These are phyloP conservation scores for Dentipellis sp. DNA, from an alignment of 768 basidiomycete genomes.

Conservation along the genomic window DNA sequence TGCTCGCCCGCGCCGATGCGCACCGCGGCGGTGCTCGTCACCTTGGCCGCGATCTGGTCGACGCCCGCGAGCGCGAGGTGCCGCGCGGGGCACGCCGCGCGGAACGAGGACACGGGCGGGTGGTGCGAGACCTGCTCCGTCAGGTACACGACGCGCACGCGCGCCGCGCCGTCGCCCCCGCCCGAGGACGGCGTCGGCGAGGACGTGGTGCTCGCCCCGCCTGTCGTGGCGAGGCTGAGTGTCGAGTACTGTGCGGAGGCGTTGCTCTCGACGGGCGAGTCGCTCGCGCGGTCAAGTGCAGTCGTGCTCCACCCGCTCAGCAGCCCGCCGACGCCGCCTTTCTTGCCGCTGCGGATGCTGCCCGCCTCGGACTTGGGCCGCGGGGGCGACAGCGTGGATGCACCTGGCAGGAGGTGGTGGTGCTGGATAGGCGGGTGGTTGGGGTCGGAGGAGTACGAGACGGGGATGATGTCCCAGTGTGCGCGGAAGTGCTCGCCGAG, in stretches of 20 bases:
- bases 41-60: conserved; percentile 91
- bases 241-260: conserved; percentile 50
- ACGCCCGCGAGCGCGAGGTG: conserved; percentile 67
- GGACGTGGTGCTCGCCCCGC: neutral
- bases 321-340: conserved; percentile 48
- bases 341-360: conserved; percentile 46
- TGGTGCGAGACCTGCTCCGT: conserved; percentile 98
- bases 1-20: conserved; percentile 73
- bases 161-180: conserved; percentile 22
- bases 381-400: conserved; percentile 16
- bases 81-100: conserved; percentile 65
- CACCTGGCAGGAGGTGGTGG: conserved; percentile 25
- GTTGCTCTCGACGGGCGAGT: conserved; percentile 39
- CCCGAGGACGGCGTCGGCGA: too few relatives aligned
- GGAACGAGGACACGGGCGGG: conserved; percentile 86
- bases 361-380: conserved; percentile 39
- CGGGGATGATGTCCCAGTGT: conserved; percentile 75
- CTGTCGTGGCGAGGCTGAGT: conserved; percentile 39
- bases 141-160: conserved; percentile 65
- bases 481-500: conserved; percentile 85
- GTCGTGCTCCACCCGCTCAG: conserved; percentile 41
- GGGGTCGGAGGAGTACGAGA: conserved; percentile 40
- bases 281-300: conserved; percentile 39
- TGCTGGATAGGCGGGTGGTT: conserved; percentile 36
- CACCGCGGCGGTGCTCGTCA: conserved; percentile 72